Evolutionary conservation across 2,329 filamentous ascomycete species (phyloP).

Genomic region (Microdochium bolleyi): DNA sequence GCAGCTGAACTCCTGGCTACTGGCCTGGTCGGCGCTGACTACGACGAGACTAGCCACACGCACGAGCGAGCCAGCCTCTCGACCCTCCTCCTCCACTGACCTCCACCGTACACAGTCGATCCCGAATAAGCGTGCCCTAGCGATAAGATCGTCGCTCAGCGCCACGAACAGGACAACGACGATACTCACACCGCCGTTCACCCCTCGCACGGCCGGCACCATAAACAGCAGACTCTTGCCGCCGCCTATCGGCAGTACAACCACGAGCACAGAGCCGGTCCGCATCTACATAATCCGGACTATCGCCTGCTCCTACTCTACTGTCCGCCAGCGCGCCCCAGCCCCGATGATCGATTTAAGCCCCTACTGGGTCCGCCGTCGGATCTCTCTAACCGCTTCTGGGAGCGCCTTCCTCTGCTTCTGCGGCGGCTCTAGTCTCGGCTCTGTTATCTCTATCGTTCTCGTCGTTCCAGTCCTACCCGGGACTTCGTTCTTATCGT

Average conservation of each 20-base stretch:
- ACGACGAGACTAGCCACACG: neutral
- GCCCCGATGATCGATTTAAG: neutral
- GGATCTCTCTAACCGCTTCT: neutral
- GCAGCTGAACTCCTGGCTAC: neutral
- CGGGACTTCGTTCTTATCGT: no score
- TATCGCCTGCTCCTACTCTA: neutral
- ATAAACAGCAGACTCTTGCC: constrained; percentile 1
- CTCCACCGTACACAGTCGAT: neutral
- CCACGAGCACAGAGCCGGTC: neutral
- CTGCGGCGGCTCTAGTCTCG: neutral
- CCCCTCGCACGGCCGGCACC: neutral
- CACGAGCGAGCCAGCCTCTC: neutral
- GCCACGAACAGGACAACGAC: neutral
- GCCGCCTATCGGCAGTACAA: neutral
- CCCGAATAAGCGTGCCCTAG: neutral
- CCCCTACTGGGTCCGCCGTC: neutral
- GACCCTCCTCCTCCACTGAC: neutral
- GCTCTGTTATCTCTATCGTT: no score
- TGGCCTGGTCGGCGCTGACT: neutral
- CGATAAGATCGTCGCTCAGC: neutral
- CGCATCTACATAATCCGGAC: neutral
- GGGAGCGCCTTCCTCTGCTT: neutral
- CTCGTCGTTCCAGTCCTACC: neutral
- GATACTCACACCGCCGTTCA: neutral
- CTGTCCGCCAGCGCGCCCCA: neutral